Evolutionary conservation across 106 monocot genomes (phyloP), one percentile per base, ranked within the genome.

Genomic region (Triglochin maritima): DNA sequence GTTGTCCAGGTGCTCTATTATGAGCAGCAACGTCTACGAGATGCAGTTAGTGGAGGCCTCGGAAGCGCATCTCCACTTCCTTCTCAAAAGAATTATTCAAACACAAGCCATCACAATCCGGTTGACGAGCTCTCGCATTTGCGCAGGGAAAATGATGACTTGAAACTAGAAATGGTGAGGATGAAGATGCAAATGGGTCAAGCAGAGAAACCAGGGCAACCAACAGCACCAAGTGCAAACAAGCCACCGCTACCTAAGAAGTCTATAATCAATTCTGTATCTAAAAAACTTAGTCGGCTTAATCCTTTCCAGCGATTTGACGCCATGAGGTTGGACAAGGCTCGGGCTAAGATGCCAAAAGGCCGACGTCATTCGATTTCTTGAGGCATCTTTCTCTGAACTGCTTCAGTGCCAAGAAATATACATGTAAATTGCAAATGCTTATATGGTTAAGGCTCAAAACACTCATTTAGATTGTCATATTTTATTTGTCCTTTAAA

Each of bases 351-450:
- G 45, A 82, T 84, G 47, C 78, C 86, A 13, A 94, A 89, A 73
- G 82, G 83, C 57, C 64, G 86, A 47, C 82, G 94, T 48, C 84
- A 89, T 74, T 94, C 89, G 2, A 81, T 94, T 17, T 93, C 93
- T 72, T 93, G 72, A 86, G 66, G 10, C 52, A 14, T 46, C 46
- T 56, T 12, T 16, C 55, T 52, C 17, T 67, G 67, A 9, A 7
- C n/a, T 42, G 10, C 9, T 50, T 65, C 49, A 16, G 6, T 49
- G 50, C 9, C 10, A 65, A 9, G 46, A 63, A 63, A 46, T 63
- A 7, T 4, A 12, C 4, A 46, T 10, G 17, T 51, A 41, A 50
- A 7, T 50, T 66, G 47, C 2, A 6, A 45, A 13, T 6, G 13
- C 46, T 48, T 45, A 2, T 49, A 12, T 47, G 4, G 11, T 12